Base-by-base conservation (phyloP, 2,329 filamentous ascomycete species). In the Alternaria brassicicola region DNA sequence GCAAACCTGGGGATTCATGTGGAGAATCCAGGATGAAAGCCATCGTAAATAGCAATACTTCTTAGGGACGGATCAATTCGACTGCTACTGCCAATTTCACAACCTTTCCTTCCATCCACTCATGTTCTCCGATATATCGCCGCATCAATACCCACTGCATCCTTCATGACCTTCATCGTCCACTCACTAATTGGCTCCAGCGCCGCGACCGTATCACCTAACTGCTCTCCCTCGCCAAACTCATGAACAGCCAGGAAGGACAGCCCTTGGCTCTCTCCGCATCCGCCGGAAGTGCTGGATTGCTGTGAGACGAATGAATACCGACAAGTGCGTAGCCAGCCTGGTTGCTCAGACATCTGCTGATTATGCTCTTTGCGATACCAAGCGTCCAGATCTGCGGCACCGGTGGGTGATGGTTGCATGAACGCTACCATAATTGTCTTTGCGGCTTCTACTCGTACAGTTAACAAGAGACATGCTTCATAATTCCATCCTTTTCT, bases 281-380 rank as follows among this genome's bases (percentile, higher is more conserved):
- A 52, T 41, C 54, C 54, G 7, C 62, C 60, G 2, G 55, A 31
- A 17, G 30, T 39, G 5, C 54, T 31, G 2, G 25, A 30, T 9
- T 35, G 35, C 9, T 67, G 55, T n/a, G 65, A 60, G 17, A 60
- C 55, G 2, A 70, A 25, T 8, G 65, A 59, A 30, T 48, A 74
- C 2, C 70, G 67, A 15, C 61, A 65, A 4, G 71, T 70, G 3
- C 71, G 69, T 19, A 62, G 61, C 62, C 65, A 73, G 4, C 68
- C 71, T 1, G 69, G 69, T 52, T 76, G 57, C 35, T 69, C 53
- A 4, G 67, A 70, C 67, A 76, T 74, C 36, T 75, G 70, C 46
- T 73, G 57, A 13, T 75, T 73, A 42, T 76, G 71, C 39, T 76
- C 73, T 23, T 73, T 57, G 5, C 70, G 59, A 42, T 76, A 76